Base-by-base conservation (phyloP, 2,329 filamentous ascomycete species). In the Aquanectria penicillioides region DNA sequence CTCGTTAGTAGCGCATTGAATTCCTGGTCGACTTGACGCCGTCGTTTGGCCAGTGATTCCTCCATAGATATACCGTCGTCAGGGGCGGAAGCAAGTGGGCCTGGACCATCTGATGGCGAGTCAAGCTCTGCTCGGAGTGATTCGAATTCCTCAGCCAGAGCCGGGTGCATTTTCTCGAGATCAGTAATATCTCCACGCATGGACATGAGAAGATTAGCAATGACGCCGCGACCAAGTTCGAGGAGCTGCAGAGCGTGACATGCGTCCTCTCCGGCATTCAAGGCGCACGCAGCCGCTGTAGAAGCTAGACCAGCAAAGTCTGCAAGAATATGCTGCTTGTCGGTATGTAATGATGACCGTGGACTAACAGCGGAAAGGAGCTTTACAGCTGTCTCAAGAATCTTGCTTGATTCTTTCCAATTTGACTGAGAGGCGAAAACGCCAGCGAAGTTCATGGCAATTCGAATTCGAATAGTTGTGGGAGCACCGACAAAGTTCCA, bases 221-320 rank as follows among this genome's bases (percentile, higher is more conserved):
- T 51, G 25, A 57, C 15, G 20, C 33, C 47, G 4, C 54, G 46
- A 9, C 54, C 47, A 2, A n/a, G 11, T 23, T 57, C 54, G 4
- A 57, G 38, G 5, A 41, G 40, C 23, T 25, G 4, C 26, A 55
- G 10, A 1, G 52, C 52, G 1, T 48, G 12, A n/a, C 11, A 20
- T 1, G 18, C 23, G 3, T 17, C 34, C 11, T 40, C 33, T 11
- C 18, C 13, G 2, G 52, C 52, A 6, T 34, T 33, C 0, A 57
- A 33, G 5, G 37, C 2, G 2, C 17, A 15, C 6, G 46, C 44
- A 1, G 44, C 37, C 1, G 54, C 54, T 20, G 6, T n/a, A 1
- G 46, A 31, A 9, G 54, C 37, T 12, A 57, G 12, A 2, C 40
- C 33, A 10, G 15, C 3, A 11, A 36, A 51, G 4, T 11, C 11